Conservation (phyloP, 75 land plant genomes). For the Sequoiadendron giganteum region DNA sequence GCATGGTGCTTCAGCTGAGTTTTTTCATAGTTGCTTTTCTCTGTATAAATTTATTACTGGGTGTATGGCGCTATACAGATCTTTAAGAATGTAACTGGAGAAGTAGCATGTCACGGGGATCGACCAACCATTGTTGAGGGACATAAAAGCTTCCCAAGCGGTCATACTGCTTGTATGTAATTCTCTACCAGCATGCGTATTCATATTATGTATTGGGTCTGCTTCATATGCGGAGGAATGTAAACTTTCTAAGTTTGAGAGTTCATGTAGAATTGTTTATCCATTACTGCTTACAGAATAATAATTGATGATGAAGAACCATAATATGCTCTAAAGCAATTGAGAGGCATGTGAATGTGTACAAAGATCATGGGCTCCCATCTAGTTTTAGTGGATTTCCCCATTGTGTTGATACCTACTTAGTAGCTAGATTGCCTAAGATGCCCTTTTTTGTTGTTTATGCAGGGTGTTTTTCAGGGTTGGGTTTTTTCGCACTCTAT, state of each 20-base stretch:
- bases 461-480: slow-evolving; percentile 91
- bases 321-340: background rate
- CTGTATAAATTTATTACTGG: background rate
- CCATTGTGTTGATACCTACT: background rate
- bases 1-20: background rate
- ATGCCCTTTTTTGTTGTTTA: background rate
- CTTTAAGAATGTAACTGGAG: slow-evolving; percentile 42
- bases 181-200: background rate
- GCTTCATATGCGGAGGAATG: background rate
- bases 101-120: slow-evolving; percentile 65
- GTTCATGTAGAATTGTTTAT: background rate
- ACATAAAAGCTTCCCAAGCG: slow-evolving; percentile 85
- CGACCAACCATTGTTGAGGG: slow-evolving; percentile 74
- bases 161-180: slow-evolving; percentile 59
- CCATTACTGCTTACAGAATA: background rate
- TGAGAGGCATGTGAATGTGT: background rate
- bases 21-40: background rate
- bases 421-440: background rate
- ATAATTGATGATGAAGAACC: slow-evolving; percentile 5
- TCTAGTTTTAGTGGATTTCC: background rate
- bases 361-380: background rate
- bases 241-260: background rate
- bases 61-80: slow-evolving; percentile 25
- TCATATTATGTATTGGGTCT: background rate
- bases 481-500: slow-evolving; percentile 72